phyloP scores from a whole-genome alignment of 148 eudicot species.

The Rhododendron simsii region DNA sequence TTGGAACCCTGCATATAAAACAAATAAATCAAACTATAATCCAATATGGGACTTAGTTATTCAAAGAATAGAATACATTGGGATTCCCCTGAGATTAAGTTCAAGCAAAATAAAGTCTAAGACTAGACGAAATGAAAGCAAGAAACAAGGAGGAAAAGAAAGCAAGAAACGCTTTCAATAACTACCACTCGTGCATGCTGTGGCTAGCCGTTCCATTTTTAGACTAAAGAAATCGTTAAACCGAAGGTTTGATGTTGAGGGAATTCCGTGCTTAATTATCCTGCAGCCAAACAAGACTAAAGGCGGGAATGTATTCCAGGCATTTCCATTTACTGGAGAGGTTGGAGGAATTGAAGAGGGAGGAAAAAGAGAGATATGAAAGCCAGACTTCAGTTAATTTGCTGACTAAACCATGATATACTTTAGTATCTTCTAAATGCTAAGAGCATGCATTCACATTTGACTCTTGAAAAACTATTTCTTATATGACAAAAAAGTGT shows the following conservation, averaged over 20 bases:
- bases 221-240: constrained; percentile 41
- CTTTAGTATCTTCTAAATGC: neutral
- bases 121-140: no score
- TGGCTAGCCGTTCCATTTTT: constrained; percentile 72
- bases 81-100: no score
- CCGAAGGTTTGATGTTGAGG: constrained; percentile 50
- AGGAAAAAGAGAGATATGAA: constrained; percentile 47
- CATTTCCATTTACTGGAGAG: no score
- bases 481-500: no score
- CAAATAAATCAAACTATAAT: no score
- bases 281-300: constrained; percentile 34
- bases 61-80: no score
- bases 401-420: no score
- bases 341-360: constrained; percentile 41
- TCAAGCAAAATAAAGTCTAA: no score
- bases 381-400: constrained; percentile 43
- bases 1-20: no score
- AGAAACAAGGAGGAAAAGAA: no score
- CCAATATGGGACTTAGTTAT: no score
- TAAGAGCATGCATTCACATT: neutral
- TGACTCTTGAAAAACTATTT: no score
- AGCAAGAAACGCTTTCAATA: constrained; percentile 32
- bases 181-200: constrained; percentile 49
- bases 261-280: constrained; percentile 54
- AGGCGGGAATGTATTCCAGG: constrained; percentile 6